Evolutionary conservation across 2,329 filamentous ascomycete genomes (phyloP).

Genomic region (Trichophaea hybrida): DNA sequence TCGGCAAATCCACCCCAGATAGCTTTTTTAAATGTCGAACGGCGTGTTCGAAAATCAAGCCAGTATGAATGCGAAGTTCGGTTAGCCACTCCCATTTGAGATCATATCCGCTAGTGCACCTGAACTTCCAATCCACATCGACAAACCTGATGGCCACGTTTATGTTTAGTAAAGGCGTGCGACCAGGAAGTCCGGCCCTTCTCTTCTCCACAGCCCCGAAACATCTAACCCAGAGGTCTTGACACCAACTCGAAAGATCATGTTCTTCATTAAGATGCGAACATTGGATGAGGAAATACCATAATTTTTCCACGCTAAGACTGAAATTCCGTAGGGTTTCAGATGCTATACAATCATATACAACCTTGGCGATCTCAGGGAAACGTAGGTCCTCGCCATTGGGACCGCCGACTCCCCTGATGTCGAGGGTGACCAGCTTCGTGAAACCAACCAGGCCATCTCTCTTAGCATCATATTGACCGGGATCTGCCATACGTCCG

Average conservation of each 20-base stretch:
- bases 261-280: not conserved
- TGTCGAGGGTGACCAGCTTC: constrained; percentile 7
- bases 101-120: not conserved
- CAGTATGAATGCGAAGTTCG: not conserved
- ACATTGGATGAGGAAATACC: not conserved
- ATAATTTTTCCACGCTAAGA: not conserved
- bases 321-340: not conserved
- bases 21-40: not conserved
- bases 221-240: not conserved
- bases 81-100: not conserved
- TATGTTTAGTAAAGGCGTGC: not conserved
- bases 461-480: not conserved
- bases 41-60: not conserved
- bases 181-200: too few relatives aligned
- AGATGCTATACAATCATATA: constrained; percentile 7
- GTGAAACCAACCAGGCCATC: constrained; percentile 13
- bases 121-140: not conserved
- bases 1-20: not conserved
- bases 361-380: constrained; percentile 8
- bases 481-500: not conserved
- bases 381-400: not conserved
- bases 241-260: not conserved
- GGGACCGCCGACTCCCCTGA: constrained; percentile 6
- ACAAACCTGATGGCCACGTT: not conserved
- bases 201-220: not conserved